Conservation (phyloP, 495 filamentous ascomycete species). For the Bathelium albidoporum region DNA sequence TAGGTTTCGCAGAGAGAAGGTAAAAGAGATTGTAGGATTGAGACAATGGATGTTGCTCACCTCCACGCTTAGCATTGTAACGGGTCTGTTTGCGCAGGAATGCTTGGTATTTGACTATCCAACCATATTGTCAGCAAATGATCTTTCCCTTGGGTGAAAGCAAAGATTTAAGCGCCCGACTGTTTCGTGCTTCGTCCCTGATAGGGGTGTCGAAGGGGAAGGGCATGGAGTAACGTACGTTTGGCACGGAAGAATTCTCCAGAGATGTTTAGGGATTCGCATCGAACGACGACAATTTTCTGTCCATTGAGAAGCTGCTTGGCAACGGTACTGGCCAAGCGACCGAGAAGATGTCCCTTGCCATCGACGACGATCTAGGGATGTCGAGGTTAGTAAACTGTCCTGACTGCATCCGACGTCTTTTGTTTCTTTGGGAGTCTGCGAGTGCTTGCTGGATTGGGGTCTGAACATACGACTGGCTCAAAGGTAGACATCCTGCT, state of each 20-base stretch:
- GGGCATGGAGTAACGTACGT: conserved; percentile 58
- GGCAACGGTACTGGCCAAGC: conserved; percentile 95
- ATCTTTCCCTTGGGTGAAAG: neutral
- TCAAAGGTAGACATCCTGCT: conserved; percentile 97
- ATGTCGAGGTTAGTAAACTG: conserved; percentile 28
- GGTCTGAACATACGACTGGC: conserved; percentile 68
- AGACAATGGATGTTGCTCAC: conserved; percentile 40
- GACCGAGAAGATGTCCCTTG: conserved; percentile 99
- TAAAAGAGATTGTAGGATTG: neutral
- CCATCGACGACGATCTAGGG: conserved; percentile 89
- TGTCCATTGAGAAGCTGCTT: conserved; percentile 99
- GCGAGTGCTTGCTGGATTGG: neutral
- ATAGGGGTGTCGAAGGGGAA: no score
- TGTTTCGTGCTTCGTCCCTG: neutral
- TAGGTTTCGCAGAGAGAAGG: neutral
- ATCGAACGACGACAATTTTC: conserved; percentile 98
- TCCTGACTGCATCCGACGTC: conserved; percentile 12
- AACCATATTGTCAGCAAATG: neutral
- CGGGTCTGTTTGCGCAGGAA: conserved; percentile 99
- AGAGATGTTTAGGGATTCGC: conserved; percentile 98
- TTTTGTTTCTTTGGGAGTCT: neutral
- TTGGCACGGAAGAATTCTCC: conserved; percentile 99
- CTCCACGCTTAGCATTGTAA: conserved; percentile 97
- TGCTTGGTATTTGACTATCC: conserved; percentile 96
- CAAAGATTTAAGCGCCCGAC: neutral